A percentile compares a stretch with the other conserved stretches of the same genome.
phyloP scores from a whole-genome alignment of 176 grass and related monocot genomes.

The Aegilops tauschii region DNA sequence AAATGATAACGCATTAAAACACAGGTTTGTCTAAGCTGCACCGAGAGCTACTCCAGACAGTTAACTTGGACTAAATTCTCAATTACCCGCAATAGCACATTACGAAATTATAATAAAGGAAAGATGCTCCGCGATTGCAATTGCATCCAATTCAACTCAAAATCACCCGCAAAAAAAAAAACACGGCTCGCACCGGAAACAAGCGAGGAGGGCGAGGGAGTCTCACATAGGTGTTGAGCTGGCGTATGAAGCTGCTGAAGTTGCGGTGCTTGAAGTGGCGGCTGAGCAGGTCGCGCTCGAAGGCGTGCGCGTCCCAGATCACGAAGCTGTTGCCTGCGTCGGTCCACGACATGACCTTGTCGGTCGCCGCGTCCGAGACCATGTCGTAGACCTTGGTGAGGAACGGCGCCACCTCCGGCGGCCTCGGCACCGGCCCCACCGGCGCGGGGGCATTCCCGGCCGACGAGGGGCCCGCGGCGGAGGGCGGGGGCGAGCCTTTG shows the following conservation, averaged over 20 bases:
- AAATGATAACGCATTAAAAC: background rate
- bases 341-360: conserved; percentile 70
- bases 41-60: background rate
- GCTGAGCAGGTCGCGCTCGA: conserved; percentile 62
- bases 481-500: conserved; percentile 37
- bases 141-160: background rate
- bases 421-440: conserved; percentile 26
- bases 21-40: background rate
- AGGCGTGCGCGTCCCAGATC: conserved; percentile 64
- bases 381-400: conserved; percentile 73
- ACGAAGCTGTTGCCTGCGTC: conserved; percentile 57
- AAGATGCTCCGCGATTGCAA: background rate
- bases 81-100: background rate
- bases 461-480: background rate
- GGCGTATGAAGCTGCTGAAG: conserved; percentile 88
- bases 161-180: background rate
- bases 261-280: conserved; percentile 85
- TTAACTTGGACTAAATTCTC: background rate
- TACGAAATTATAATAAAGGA: too few relatives aligned
- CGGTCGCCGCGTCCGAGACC: conserved; percentile 62
- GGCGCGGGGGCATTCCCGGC: background rate
- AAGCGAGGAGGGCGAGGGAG: background rate
- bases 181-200: background rate
- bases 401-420: conserved; percentile 63
- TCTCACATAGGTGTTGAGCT: conserved; percentile 95